Conservation (phyloP, 805 yeast genomes). For the Pichia insulana region DNA sequence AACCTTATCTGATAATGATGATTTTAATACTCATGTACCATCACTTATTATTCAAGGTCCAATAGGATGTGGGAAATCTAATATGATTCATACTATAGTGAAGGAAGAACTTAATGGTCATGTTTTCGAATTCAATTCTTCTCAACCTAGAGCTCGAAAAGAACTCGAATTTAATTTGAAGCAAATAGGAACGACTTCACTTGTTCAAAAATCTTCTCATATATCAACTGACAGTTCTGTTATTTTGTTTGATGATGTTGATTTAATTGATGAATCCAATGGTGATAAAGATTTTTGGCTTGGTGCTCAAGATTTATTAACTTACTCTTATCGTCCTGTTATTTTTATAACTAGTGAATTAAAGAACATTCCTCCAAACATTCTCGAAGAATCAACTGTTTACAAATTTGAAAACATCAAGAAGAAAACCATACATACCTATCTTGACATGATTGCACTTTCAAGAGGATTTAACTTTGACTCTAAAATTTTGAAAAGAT, state of each 20-base stretch:
- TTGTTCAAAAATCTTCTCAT: conserved; percentile 42
- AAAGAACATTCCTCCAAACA: conserved; percentile 21
- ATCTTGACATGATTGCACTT: conserved; percentile 22
- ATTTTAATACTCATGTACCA: conserved; percentile 38
- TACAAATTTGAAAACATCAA: conserved; percentile 13
- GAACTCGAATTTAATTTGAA: conserved; percentile 56
- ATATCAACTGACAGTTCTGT: conserved; percentile 39
- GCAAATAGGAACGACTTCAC: conserved; percentile 78
- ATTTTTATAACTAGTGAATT: conserved; percentile 25
- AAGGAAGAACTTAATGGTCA: conserved; percentile 50
- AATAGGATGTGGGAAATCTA: conserved; percentile 69
- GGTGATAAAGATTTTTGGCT: conserved; percentile 74
- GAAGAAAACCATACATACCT: conserved; percentile 9
- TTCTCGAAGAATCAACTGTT: conserved; percentile 25
- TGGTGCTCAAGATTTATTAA: conserved; percentile 52
- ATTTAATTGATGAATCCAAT: conserved; percentile 60
- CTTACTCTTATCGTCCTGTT: conserved; percentile 28
- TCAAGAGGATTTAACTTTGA: conserved; percentile 21
- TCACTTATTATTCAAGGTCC: conserved; percentile 62
- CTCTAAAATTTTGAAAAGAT: conserved; percentile 11
- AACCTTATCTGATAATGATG: conserved; percentile 24
- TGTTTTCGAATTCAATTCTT: conserved; percentile 73
- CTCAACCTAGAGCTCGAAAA: conserved; percentile 64
- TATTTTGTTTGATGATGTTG: conserved; percentile 80
- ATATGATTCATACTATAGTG: conserved; percentile 61